A percentile compares a stretch with the other conserved stretches of the same genome.
Conservation (phyloP, 73 alveolate species). For the Vitrella brassicaformis region DNA sequence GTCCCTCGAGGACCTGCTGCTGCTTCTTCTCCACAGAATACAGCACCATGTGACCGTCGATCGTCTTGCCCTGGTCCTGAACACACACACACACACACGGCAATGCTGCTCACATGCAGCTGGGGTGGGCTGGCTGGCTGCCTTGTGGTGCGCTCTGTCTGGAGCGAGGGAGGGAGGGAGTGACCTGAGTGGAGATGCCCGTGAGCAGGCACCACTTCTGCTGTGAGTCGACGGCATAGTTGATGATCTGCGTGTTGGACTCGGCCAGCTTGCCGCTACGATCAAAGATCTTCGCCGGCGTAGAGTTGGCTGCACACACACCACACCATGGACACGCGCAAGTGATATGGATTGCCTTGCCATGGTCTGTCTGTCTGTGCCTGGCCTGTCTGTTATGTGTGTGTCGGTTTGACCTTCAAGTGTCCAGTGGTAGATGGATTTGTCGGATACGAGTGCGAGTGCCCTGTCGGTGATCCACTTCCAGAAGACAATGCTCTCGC, state of each 20-base stretch:
- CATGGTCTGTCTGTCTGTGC: too few species aligned
- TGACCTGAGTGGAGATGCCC: conserved; percentile 47
- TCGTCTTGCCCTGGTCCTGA: conserved; percentile 49
- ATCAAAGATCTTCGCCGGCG: conserved; percentile 33
- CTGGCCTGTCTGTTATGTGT: too few species aligned
- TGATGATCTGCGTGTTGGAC: conserved; percentile 43
- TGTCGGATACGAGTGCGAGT: conserved; percentile 52
- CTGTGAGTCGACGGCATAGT: conserved; percentile 48
- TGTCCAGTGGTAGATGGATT: conserved; percentile 41
- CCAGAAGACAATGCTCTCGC: conserved; percentile 62
- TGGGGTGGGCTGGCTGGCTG: too few species aligned
- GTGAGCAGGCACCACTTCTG: conserved; percentile 58
- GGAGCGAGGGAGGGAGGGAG: too few species aligned
- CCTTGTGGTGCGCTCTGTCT: too few species aligned
- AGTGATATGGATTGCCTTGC: too few species aligned
- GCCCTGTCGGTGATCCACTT: conserved; percentile 50
- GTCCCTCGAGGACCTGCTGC: conserved; percentile 67
- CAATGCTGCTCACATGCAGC: too few species aligned
- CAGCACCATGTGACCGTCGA: conserved; percentile 57
- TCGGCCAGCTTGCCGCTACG: conserved; percentile 32
- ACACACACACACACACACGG: neutral
- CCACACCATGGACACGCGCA: too few species aligned
- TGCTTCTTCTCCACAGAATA: conserved; percentile 52
- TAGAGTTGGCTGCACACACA: conserved; percentile 13
- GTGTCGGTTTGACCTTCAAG: neutral